A percentile compares a stretch with the other conserved stretches of the same genome.
These are phyloP conservation scores for Termitomyces sp. DNA, from an alignment of 768 basidiomycete species.

Conservation along the genomic window DNA sequence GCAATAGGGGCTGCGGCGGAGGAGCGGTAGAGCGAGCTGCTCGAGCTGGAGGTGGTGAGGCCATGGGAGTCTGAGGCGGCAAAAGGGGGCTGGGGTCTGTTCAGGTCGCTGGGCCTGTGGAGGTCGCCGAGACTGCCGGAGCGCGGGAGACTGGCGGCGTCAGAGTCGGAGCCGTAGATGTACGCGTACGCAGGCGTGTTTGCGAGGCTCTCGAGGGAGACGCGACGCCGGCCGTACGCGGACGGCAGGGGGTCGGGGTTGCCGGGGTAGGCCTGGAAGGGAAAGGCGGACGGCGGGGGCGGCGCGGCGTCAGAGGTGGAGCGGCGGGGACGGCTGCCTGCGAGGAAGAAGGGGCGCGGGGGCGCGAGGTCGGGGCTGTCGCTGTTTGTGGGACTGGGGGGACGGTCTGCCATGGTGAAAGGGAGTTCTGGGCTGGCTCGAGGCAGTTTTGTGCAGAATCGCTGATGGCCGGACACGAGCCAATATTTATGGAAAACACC, in stretches of 20 bases:
- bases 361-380: not conserved
- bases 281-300: constrained; percentile 38
- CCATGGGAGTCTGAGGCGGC: not conserved
- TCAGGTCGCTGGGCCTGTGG: too few relatives aligned
- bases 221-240: constrained; percentile 38
- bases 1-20: constrained; percentile 43
- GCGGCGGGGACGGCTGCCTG: not conserved
- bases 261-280: constrained; percentile 63
- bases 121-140: constrained; percentile 26
- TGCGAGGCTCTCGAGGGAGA: constrained; percentile 43
- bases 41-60: constrained; percentile 16
- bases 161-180: constrained; percentile 19
- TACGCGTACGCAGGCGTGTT: constrained; percentile 18
- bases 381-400: too few relatives aligned
- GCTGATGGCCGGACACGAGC: constrained; percentile 15
- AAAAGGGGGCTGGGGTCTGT: constrained; percentile 31
- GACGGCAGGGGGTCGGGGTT: constrained; percentile 60
- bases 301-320: constrained; percentile 26
- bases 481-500: constrained; percentile 5
- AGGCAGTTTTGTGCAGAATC: constrained; percentile 3
- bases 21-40: constrained; percentile 40
- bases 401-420: not conserved
- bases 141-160: constrained; percentile 16
- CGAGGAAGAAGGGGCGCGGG: constrained; percentile 2
- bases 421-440: not conserved